Percentiles rank a stretch among this genome's conserved stretches.
Evolutionary conservation across 306 rosid species (phyloP).

Genomic region (Glycine soja): DNA sequence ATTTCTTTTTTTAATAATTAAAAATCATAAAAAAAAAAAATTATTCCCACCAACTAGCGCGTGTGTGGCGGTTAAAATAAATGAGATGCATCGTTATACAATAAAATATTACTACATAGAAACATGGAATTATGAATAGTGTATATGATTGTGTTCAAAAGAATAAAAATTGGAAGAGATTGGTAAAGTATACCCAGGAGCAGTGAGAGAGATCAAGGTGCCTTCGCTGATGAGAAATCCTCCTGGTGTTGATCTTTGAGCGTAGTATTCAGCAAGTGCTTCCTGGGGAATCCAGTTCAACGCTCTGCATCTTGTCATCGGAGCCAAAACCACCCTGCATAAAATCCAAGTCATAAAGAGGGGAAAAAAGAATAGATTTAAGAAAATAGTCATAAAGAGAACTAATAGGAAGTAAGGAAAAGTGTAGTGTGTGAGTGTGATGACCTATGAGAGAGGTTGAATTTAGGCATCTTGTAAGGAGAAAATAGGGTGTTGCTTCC

Average conservation of each 20-base stretch:
- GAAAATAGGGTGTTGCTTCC: conserved; percentile 58
- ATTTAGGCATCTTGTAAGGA: conserved; percentile 54
- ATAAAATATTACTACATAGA: too few relatives aligned
- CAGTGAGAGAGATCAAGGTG: conserved; percentile 54
- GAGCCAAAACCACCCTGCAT: conserved; percentile 56
- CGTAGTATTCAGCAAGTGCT: conserved; percentile 47
- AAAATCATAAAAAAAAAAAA: neutral
- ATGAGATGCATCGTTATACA: too few relatives aligned
- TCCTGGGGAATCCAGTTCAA: conserved; percentile 49
- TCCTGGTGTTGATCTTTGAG: conserved; percentile 54
- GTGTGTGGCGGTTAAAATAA: too few relatives aligned
- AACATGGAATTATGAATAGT: neutral
- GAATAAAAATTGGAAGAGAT: too few relatives aligned
- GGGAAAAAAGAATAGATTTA: neutral
- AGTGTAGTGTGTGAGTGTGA: neutral
- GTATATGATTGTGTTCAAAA: too few relatives aligned
- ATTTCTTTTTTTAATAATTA: neutral
- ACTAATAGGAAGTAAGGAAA: too few relatives aligned
- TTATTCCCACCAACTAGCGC: too few relatives aligned
- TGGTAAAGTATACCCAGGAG: conserved; percentile 44
- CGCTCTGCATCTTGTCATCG: conserved; percentile 64
- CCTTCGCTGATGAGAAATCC: conserved; percentile 60
- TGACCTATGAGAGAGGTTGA: conserved; percentile 59
- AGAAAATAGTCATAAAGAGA: too few relatives aligned
- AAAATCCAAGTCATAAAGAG: too few relatives aligned